Percentiles rank a stretch among this genome's conserved stretches.
These are phyloP conservation scores for Candida maesae DNA, from an alignment of 805 yeast species.

Conservation along the genomic window DNA sequence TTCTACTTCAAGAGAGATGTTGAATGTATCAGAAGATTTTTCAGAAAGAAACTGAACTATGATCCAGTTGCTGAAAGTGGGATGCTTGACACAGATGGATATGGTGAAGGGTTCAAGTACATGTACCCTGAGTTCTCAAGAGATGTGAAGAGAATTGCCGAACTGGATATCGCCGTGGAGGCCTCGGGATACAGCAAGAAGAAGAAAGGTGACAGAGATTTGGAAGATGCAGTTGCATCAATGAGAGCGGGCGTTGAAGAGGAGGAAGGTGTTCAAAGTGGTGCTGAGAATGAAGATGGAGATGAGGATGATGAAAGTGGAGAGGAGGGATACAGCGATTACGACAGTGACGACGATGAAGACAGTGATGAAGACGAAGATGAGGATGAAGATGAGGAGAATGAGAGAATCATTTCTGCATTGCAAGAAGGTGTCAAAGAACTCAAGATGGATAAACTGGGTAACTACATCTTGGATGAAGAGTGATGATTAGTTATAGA, in stretches of 20 bases:
- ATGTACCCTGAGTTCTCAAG: slow-evolving; percentile 76
- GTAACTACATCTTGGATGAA: slow-evolving; percentile 68
- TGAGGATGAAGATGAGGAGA: slow-evolving; percentile 41
- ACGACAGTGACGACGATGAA: slow-evolving; percentile 50
- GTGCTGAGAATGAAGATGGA: slow-evolving; percentile 35
- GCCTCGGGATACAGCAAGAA: slow-evolving; percentile 82
- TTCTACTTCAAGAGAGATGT: slow-evolving; percentile 90
- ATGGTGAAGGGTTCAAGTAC: slow-evolving; percentile 72
- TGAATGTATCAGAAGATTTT: slow-evolving; percentile 81
- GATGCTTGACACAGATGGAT: slow-evolving; percentile 77
- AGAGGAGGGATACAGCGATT: slow-evolving; percentile 31
- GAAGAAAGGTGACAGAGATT: slow-evolving; percentile 53
- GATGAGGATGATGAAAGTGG: slow-evolving; percentile 40
- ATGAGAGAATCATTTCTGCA: slow-evolving; percentile 66
- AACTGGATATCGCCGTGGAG: slow-evolving; percentile 79
- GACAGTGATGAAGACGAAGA: slow-evolving; percentile 31
- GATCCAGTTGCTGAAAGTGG: slow-evolving; percentile 62
- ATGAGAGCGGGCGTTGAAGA: slow-evolving; percentile 50
- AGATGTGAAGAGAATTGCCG: slow-evolving; percentile 65
- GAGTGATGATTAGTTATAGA: too few species aligned
- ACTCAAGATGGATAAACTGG: slow-evolving; percentile 78
- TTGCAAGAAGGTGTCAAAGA: slow-evolving; percentile 57
- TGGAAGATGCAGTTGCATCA: slow-evolving; percentile 69
- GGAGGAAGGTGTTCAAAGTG: slow-evolving; percentile 25
- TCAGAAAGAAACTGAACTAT: slow-evolving; percentile 72